Evolutionary conservation across 1,284 basidiomycete genomes (phyloP).

Genomic region (Austropuccinia psidii): DNA sequence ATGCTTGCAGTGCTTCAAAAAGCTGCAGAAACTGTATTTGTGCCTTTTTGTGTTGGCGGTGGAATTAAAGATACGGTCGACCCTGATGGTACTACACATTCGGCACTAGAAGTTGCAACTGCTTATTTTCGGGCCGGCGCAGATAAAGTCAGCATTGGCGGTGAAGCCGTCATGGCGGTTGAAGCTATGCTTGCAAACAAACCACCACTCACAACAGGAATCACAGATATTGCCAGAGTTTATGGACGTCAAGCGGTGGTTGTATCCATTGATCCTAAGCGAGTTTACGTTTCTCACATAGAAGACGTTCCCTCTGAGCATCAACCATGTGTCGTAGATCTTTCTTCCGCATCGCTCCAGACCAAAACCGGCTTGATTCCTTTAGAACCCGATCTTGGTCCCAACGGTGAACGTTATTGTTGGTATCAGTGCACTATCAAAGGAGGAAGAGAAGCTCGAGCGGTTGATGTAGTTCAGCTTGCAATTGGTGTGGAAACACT

Average conservation of each 20-base stretch:
- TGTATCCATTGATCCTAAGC: constrained; percentile 88
- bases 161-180: constrained; percentile 46
- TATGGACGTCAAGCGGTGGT: constrained; percentile 98
- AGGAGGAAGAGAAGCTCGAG: constrained; percentile 79
- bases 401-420: constrained; percentile 66
- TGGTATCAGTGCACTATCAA: constrained; percentile 99
- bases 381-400: constrained; percentile 51
- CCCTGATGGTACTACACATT: constrained; percentile 79
- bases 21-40: constrained; percentile 83
- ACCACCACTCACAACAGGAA: constrained; percentile 57
- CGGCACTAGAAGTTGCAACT: constrained; percentile 88
- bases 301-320: constrained; percentile 52
- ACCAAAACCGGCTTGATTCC: constrained; percentile 7
- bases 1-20: constrained; percentile 92
- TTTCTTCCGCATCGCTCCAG: constrained; percentile 52
- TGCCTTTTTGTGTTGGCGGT: constrained; percentile 97
- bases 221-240: constrained; percentile 80
- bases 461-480: constrained; percentile 85
- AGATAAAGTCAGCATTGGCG: constrained; percentile 76
- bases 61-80: constrained; percentile 95
- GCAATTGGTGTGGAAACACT: constrained; percentile 77
- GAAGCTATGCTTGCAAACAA: constrained; percentile 27
- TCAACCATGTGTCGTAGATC: constrained; percentile 62
- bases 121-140: constrained; percentile 95
- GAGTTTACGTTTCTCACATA: constrained; percentile 68